Conservation (phyloP, 768 basidiomycete species). For the Tulasnella sp. region DNA sequence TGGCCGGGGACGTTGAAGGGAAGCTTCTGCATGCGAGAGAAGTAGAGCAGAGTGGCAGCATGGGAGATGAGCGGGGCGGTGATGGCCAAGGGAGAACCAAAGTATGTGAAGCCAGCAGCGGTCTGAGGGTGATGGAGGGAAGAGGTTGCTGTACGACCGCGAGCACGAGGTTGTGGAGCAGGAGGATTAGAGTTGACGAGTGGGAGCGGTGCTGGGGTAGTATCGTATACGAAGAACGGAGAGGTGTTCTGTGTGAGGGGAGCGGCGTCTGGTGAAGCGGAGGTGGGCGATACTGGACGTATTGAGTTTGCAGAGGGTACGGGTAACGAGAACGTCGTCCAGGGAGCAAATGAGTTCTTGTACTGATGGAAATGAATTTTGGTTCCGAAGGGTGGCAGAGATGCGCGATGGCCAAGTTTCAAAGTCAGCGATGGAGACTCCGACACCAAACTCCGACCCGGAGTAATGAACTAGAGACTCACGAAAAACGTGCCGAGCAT, state of each 20-base stretch:
- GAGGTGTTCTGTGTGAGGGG: background rate
- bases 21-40: conserved; percentile 22
- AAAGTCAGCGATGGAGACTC: background rate
- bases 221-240: conserved; percentile 10
- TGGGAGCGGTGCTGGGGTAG: background rate
- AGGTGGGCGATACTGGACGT: background rate
- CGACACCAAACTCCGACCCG: conserved; percentile 16
- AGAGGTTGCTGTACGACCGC: background rate
- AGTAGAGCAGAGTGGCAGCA: conserved; percentile 25
- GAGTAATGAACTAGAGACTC: conserved; percentile 3
- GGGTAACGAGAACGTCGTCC: conserved; percentile 13
- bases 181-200: background rate
- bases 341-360: conserved; percentile 25
- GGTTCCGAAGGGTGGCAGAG: background rate
- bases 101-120: conserved; percentile 4
- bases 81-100: conserved; percentile 15
- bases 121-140: background rate
- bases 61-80: conserved; percentile 26
- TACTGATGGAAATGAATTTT: conserved; percentile 23
- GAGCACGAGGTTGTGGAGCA: background rate
- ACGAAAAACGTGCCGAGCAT: conserved; percentile 24
- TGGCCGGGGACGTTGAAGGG: background rate
- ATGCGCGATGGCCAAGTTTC: background rate
- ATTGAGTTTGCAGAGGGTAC: background rate
- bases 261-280: background rate